phyloP scores from a whole-genome alignment of 228 moss, liverwort and hornwort genomes.

The Sphagnum magellanicum region DNA sequence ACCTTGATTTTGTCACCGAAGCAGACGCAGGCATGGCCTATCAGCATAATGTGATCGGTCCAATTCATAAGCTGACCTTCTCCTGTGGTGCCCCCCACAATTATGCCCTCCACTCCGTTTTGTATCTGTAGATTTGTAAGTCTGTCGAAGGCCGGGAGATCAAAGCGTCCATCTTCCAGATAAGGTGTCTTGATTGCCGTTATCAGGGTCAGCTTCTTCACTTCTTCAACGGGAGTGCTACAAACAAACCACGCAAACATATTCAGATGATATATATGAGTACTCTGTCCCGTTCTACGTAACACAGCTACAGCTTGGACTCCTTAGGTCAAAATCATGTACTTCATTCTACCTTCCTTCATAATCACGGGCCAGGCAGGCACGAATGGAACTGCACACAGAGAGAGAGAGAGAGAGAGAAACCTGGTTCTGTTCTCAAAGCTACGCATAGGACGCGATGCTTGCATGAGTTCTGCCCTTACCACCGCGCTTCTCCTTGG shows the following conservation, averaged over 20 bases:
- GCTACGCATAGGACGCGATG: too few species aligned
- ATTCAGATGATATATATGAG: too few species aligned
- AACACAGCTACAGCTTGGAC: too few species aligned
- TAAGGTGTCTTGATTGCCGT: slow-evolving; percentile 94
- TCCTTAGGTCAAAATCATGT: too few species aligned
- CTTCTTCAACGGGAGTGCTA: slow-evolving; percentile 63
- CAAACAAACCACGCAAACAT: slow-evolving; percentile 1
- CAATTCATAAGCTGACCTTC: slow-evolving; percentile 97
- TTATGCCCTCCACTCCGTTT: slow-evolving; percentile 62
- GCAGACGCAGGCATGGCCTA: slow-evolving; percentile 62
- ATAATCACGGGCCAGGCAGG: too few species aligned
- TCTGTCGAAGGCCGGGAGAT: slow-evolving; percentile 61
- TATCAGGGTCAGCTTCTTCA: slow-evolving; percentile 66
- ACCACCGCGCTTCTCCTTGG: too few species aligned
- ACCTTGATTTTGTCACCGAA: slow-evolving; percentile 70
- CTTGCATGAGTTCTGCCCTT: too few species aligned
- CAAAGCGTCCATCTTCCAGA: slow-evolving; percentile 65
- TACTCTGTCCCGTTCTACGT: too few species aligned
- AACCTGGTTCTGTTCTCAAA: too few species aligned
- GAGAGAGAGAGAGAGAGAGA: too few species aligned
- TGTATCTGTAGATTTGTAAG: slow-evolving; percentile 59
- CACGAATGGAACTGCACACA: too few species aligned
- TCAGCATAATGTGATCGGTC: slow-evolving; percentile 88
- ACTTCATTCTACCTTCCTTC: too few species aligned
- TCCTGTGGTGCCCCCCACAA: slow-evolving; percentile 95